phyloP scores from a whole-genome alignment of 495 filamentous ascomycete genomes.

The Clavariopsis aquatica region DNA sequence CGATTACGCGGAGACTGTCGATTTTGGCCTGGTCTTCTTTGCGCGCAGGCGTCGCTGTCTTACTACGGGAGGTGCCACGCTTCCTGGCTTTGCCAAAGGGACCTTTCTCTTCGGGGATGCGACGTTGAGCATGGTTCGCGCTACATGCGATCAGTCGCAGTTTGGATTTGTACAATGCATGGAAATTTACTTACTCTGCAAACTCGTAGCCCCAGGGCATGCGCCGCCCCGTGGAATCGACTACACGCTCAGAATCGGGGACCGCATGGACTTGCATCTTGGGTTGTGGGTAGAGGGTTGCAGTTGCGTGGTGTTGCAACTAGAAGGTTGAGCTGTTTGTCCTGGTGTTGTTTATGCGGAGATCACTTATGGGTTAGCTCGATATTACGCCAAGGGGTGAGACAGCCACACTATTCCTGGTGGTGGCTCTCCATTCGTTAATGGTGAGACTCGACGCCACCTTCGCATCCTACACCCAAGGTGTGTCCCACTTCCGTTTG shows the following conservation, averaged over 20 bases:
- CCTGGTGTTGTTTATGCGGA: conserved; percentile 14
- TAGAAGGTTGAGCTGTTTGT: not conserved
- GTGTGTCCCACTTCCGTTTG: not conserved
- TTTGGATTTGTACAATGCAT: not conserved
- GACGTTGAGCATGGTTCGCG: conserved; percentile 50
- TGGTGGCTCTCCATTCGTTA: too few species aligned
- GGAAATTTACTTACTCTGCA: conserved; percentile 53
- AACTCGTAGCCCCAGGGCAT: conserved; percentile 64
- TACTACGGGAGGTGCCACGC: conserved; percentile 54
- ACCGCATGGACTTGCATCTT: conserved; percentile 69
- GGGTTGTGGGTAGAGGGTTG: not conserved
- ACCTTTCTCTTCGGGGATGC: conserved; percentile 61
- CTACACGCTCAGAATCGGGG: conserved; percentile 63
- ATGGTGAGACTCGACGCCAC: not conserved
- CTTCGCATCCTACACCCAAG: not conserved
- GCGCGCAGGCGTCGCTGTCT: conserved; percentile 58
- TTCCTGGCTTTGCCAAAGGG: conserved; percentile 59
- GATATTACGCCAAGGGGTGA: not conserved
- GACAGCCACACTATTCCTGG: conserved; percentile 9
- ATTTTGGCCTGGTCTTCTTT: conserved; percentile 59
- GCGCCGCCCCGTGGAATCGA: conserved; percentile 59
- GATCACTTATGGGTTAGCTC: not conserved
- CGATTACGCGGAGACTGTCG: conserved; percentile 37
- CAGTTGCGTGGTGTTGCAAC: not conserved
- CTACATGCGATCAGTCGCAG: not conserved